Conservation (phyloP, 1,284 basidiomycete genomes). For the Apiotrichum domesticum region DNA sequence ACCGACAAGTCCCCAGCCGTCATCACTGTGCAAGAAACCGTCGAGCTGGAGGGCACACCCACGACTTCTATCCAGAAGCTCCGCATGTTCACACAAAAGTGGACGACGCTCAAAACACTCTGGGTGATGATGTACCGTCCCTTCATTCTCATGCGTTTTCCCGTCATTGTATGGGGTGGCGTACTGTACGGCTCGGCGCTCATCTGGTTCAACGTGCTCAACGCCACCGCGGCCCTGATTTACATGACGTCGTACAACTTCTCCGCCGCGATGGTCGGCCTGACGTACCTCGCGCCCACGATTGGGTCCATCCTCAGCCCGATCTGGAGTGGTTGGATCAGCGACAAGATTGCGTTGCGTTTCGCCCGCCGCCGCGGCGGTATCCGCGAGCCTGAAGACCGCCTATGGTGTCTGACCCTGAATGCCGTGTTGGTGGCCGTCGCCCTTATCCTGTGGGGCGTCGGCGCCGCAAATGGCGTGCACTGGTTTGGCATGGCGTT, state of each 20-base stretch:
- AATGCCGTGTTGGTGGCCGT: slow-evolving; percentile 21
- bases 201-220: slow-evolving; percentile 26
- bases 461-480: slow-evolving; percentile 21
- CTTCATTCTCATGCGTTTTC: slow-evolving; percentile 17
- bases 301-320: slow-evolving; percentile 20
- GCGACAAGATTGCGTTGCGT: slow-evolving; percentile 19
- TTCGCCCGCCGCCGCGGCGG: slow-evolving; percentile 20
- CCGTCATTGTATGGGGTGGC: slow-evolving; percentile 20
- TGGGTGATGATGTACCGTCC: slow-evolving; percentile 17
- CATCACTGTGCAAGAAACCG: neutral
- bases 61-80: slow-evolving; percentile 7
- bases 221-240: slow-evolving; percentile 19
- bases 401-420: slow-evolving; percentile 20
- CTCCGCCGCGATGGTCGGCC: slow-evolving; percentile 17
- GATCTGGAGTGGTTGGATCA: slow-evolving; percentile 13
- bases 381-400: slow-evolving; percentile 31
- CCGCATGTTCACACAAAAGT: slow-evolving; percentile 10
- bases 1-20: neutral
- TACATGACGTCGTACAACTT: slow-evolving; percentile 15
- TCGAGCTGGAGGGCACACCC: slow-evolving; percentile 5
- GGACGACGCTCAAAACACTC: slow-evolving; percentile 6
- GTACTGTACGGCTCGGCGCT: slow-evolving; percentile 21
- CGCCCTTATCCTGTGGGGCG: slow-evolving; percentile 27
- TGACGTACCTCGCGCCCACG: slow-evolving; percentile 24
- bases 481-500: slow-evolving; percentile 25